phyloP scores from a whole-genome alignment of 345 rosid species.

The Physaria fendleri region DNA sequence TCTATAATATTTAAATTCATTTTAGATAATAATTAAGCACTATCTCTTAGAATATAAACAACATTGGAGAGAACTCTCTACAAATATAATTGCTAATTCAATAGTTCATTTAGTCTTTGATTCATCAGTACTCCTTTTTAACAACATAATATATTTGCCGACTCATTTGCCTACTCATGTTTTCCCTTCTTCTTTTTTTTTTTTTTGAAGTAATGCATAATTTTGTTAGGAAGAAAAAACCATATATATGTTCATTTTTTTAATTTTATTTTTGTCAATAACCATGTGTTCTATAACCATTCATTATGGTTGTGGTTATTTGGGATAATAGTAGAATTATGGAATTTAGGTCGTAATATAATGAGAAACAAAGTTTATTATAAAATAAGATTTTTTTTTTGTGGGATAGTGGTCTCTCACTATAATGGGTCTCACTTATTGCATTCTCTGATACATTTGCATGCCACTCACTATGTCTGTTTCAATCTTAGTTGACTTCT shows the following conservation, averaged over 20 bases:
- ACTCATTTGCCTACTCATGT: background rate
- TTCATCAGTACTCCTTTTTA: background rate
- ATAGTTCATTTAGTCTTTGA: background rate
- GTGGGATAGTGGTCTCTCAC: slow-evolving; percentile 25
- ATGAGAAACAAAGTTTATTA: background rate
- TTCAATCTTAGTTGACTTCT: slow-evolving; percentile 33
- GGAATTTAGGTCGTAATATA: slow-evolving; percentile 6
- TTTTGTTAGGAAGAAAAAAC: background rate
- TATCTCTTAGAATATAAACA: background rate
- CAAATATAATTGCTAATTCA: background rate
- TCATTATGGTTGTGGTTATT: background rate
- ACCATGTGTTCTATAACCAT: background rate
- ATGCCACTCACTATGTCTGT: slow-evolving; percentile 50
- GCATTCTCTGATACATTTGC: slow-evolving; percentile 33
- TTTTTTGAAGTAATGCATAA: background rate
- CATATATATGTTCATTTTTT: too few relatives aligned
- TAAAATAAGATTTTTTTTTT: slow-evolving; percentile 1
- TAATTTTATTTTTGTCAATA: too few relatives aligned
- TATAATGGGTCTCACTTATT: slow-evolving; percentile 31
- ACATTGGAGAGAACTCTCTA: background rate
- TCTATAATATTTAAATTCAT: background rate
- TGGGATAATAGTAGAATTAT: background rate
- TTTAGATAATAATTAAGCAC: background rate
- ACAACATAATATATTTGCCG: background rate
- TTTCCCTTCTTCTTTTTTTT: background rate